These are phyloP conservation scores for Dipteronia sinensis DNA, from an alignment of 345 rosid genomes.

Conservation along the genomic window DNA sequence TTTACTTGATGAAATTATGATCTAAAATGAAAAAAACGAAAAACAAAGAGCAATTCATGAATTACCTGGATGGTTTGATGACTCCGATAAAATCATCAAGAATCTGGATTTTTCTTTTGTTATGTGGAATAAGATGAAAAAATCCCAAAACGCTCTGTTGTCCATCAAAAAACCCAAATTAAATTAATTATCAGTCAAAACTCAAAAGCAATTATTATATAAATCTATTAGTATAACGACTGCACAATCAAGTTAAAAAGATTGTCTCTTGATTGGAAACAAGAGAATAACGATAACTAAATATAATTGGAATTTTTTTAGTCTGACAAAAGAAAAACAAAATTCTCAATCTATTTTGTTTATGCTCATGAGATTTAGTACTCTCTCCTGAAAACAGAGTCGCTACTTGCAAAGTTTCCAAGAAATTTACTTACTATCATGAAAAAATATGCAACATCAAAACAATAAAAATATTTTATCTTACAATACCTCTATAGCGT, in stretches of 20 bases:
- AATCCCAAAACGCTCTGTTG: slow-evolving; percentile 57
- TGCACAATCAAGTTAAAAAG: slow-evolving; percentile 29
- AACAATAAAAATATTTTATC: not conserved
- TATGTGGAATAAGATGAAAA: slow-evolving; percentile 64
- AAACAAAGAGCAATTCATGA: not conserved
- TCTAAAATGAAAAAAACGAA: no score
- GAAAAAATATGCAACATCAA: not conserved
- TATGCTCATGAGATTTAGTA: not conserved
- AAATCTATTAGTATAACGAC: slow-evolving; percentile 32
- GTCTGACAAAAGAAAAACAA: not conserved
- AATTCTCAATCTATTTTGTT: not conserved
- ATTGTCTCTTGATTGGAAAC: not conserved
- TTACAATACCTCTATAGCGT: slow-evolving; percentile 58
- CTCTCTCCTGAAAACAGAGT: not conserved
- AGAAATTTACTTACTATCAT: no score
- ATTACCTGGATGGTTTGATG: slow-evolving; percentile 81
- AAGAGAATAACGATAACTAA: no score
- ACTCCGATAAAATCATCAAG: slow-evolving; percentile 71
- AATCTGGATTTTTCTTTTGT: slow-evolving; percentile 67
- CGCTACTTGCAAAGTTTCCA: no score
- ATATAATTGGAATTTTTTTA: not conserved
- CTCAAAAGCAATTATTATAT: not conserved
- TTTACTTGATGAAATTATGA: no score
- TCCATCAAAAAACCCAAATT: not conserved
- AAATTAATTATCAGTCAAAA: not conserved